These are phyloP conservation scores for Solidago caesia DNA, from an alignment of 129 eudicot genomes.

Conservation along the genomic window DNA sequence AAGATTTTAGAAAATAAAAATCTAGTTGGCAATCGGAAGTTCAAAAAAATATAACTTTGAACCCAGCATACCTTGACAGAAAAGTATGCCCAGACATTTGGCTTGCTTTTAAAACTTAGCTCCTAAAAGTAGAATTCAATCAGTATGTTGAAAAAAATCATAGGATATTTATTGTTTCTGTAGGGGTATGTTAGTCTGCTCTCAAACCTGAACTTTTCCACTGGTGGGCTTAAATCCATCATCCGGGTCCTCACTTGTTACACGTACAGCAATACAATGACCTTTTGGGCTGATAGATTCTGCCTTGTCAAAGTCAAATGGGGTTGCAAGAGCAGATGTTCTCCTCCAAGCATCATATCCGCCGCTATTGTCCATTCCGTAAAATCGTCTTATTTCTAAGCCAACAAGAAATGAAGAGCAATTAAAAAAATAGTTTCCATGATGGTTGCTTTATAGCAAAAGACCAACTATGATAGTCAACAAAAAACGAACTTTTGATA, in stretches of 20 bases:
- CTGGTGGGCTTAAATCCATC: conserved; percentile 98
- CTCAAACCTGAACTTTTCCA: conserved; percentile 86
- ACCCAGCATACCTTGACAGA: conserved; percentile 77
- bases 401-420: neutral
- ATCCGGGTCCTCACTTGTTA: conserved; percentile 99
- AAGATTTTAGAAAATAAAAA: conserved; percentile 16
- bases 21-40: neutral
- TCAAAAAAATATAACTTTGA: neutral
- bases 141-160: conserved; percentile 2
- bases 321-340: conserved; percentile 72
- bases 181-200: neutral
- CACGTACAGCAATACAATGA: conserved; percentile 99
- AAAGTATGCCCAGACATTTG: conserved; percentile 99
- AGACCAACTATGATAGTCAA: neutral
- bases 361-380: conserved; percentile 87
- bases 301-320: conserved; percentile 90
- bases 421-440: neutral
- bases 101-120: conserved; percentile 97
- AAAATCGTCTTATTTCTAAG: conserved; percentile 86
- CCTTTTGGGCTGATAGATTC: conserved; percentile 90
- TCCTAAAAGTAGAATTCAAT: conserved; percentile 46
- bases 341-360: conserved; percentile 94
- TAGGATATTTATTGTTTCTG: neutral
- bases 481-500: neutral
- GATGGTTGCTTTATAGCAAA: neutral